A percentile compares a stretch with the other conserved stretches of the same genome.
Conservation (phyloP, 1,284 basidiomycete genomes). For the Microbotryum scabiosae region DNA sequence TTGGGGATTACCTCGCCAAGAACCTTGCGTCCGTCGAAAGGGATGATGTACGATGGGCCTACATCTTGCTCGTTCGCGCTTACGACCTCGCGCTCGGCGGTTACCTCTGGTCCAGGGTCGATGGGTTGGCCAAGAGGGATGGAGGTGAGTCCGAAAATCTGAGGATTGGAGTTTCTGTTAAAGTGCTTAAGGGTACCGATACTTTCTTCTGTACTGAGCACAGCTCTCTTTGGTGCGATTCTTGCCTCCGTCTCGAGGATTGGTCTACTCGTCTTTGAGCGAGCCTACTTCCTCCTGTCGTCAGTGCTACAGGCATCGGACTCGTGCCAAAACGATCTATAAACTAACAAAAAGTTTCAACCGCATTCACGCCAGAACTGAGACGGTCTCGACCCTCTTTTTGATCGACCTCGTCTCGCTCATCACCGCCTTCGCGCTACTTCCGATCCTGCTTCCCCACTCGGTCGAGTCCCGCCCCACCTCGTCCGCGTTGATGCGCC, state of each 20-base stretch:
- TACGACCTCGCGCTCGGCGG: slow-evolving; percentile 22
- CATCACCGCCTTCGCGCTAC: slow-evolving; percentile 15
- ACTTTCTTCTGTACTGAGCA: not conserved
- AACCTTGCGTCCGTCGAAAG: slow-evolving; percentile 32
- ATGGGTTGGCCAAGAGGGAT: slow-evolving; percentile 11
- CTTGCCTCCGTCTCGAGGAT: slow-evolving; percentile 19
- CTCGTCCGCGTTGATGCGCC: slow-evolving; percentile 9
- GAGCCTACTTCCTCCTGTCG: slow-evolving; percentile 27
- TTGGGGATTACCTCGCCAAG: slow-evolving; percentile 18
- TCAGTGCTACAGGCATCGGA: not conserved
- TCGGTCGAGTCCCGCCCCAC: slow-evolving; percentile 7
- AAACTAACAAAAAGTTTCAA: not conserved
- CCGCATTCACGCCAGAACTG: not conserved
- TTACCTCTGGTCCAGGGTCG: slow-evolving; percentile 19
- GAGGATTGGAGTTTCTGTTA: not conserved
- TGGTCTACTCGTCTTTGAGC: slow-evolving; percentile 26
- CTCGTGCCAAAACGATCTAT: too few species aligned
- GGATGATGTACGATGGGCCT: slow-evolving; percentile 27
- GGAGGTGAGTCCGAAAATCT: slow-evolving; percentile 11
- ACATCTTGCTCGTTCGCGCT: slow-evolving; percentile 19
- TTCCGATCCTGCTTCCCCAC: slow-evolving; percentile 16
- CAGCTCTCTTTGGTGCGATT: slow-evolving; percentile 22
- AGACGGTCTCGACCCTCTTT: slow-evolving; percentile 15
- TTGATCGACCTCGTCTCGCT: slow-evolving; percentile 22
- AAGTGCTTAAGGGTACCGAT: not conserved